Base-by-base conservation (phyloP, 306 rosid species). In the Vicia villosa region DNA sequence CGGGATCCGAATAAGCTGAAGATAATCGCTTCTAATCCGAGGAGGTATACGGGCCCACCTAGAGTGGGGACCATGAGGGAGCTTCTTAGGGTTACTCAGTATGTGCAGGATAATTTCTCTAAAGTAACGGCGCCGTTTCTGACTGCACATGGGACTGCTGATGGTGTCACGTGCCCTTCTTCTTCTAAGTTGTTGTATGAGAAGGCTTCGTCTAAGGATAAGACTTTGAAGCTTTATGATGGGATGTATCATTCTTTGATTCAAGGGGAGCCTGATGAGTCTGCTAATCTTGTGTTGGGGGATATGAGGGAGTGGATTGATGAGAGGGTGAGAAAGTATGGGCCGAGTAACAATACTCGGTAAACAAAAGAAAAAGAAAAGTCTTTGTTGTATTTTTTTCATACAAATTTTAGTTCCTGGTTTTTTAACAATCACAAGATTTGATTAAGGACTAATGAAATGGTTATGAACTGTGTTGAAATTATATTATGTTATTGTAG, bases 41-140 rank as follows among this genome's bases (percentile, higher is more conserved):
- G 97, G 67, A 75, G 97, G 73, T 93, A 90, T 81, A 90, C 94
- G 1, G 97, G 98, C 3, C 80, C 82, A 5, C 98, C 98, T 0
- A 70, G 98, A 40, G 98, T 93, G n/a, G 98, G 98, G 16, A 93
- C 98, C 8, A 93, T 93, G 98, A 76, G 97, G 75, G 98, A 93
- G 65, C 66, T 93, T 2, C 81, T 92, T 1, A 85, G 98, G 79
- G 90, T 93, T 16, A 86, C 94, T 55, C 94, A 88, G 69, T 79
- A 84, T 66, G 89, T 93, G 14, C 93, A 91, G 84, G 98, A 93
- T 7, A 83, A 84, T 19, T 90, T 93, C 77, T 61, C 62, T n/a
- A 69, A 50, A 7, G 98, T 93, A 0, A 88, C 92, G 79, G 74
- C 86, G 64, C 97, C 97, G 67, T 93, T 93, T 83, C 63, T 93